Evolutionary conservation across 768 basidiomycete species (phyloP), one percentile per base, ranked within the genome.

Genomic region (Serendipita sp.): DNA sequence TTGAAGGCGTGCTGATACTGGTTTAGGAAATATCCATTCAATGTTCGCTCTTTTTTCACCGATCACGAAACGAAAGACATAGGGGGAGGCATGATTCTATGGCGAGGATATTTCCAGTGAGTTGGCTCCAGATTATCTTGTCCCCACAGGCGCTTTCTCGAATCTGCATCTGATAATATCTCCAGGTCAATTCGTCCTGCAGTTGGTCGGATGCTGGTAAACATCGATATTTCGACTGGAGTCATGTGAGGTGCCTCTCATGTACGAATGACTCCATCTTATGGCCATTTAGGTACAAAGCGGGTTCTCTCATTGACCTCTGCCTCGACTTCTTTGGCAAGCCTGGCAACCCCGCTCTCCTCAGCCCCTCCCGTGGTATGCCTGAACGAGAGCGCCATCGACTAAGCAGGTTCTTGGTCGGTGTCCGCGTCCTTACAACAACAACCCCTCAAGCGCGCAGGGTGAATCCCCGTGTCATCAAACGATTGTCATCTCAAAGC

Each of bases 81-180:
- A 13, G 76, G 86, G 0, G 69, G 70, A 0, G 88, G 89, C 0
- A 75, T 90, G 2, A 78, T 81, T 14, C 76, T 88, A 0, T 87
- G 86, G 86, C 77, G 88, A 2, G 88, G 88, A 0, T 88, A 86
- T 62, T 90, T 90, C 72, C 88, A 90, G 69, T 71, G 62, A 20
- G 70, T 64, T 2, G 7, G 2, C 58, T 14, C 26, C 16, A 38
- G n/a, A 26, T 14, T 14, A 24, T 22, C n/a, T n/a, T n/a, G n/a
- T 53, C n/a, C 24, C 28, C n/a, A 60, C 28, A 33, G 34, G 5
- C 14, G 14, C 14, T 14, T 14, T 38, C 34, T 14, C 34, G 34
- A 38, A 14, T 38, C 5, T 38, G 34, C 5, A 38, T 38, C 45
- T 61, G 2, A 67, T 38, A 11, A n/a, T 31, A 61, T 26, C 14